Evolutionary conservation across 495 filamentous ascomycete genomes (phyloP).

Genomic region (Jackrogersella minutella): DNA sequence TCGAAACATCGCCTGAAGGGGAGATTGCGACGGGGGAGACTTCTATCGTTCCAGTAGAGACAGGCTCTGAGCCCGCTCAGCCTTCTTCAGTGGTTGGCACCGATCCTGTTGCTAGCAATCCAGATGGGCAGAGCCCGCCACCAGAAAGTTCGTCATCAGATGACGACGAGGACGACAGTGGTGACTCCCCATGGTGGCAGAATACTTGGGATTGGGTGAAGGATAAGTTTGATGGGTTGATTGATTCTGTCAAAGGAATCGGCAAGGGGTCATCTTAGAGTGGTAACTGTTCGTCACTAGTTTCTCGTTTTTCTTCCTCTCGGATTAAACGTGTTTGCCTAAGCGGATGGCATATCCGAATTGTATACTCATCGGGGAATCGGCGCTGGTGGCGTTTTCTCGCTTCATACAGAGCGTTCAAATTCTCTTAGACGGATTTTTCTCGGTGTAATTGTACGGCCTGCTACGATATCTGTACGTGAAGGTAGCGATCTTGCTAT

Average conservation of each 20-base stretch:
- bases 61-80: constrained; percentile 3
- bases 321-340: not conserved
- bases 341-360: not conserved
- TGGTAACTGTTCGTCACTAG: not conserved
- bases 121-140: constrained; percentile 26
- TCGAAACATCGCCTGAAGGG: constrained; percentile 20
- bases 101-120: constrained; percentile 24
- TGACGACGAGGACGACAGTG: constrained; percentile 25
- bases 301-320: not conserved
- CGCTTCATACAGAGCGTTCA: not conserved
- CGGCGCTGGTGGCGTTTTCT: constrained; percentile 1
- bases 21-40: constrained; percentile 14
- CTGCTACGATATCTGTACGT: no score
- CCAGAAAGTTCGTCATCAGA: constrained; percentile 37
- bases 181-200: constrained; percentile 38
- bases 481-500: not conserved
- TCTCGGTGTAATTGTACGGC: not conserved
- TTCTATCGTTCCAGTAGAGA: constrained; percentile 23
- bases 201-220: constrained; percentile 59
- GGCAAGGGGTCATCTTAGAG: constrained; percentile 14
- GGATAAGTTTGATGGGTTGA: constrained; percentile 53
- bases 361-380: not conserved
- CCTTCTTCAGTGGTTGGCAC: constrained; percentile 26
- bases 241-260: constrained; percentile 48
- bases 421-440: not conserved